A percentile compares a stretch with the other conserved stretches of the same genome.
Evolutionary conservation across 1,284 basidiomycete genomes (phyloP).

Genomic region (Ceratobasidium papillatum): DNA sequence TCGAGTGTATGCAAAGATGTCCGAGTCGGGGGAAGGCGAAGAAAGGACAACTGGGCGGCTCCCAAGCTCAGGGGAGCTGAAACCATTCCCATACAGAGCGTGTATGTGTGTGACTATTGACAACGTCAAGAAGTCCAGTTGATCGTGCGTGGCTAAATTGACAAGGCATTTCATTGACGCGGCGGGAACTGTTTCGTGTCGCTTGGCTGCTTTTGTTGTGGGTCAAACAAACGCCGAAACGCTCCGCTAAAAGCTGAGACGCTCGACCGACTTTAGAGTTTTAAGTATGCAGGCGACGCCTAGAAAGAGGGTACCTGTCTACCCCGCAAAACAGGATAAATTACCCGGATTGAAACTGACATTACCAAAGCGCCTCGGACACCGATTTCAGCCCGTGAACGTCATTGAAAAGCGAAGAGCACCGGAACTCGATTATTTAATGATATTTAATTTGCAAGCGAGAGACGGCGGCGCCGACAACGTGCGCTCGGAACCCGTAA

Average conservation of each 20-base stretch:
- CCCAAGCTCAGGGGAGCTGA: constrained; percentile 15
- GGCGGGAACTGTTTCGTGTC: not conserved
- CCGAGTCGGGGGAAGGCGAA: not conserved
- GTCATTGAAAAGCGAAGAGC: not conserved
- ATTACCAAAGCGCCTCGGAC: not conserved
- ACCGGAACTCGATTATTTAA: not conserved
- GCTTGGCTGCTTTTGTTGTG: not conserved
- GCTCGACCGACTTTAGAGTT: not conserved
- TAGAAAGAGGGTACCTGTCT: constrained; percentile 2
- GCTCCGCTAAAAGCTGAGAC: not conserved
- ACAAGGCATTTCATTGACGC: not conserved
- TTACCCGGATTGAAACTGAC: not conserved
- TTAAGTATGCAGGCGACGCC: not conserved
- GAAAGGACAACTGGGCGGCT: not conserved
- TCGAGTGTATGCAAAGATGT: not conserved
- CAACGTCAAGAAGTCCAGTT: not conserved
- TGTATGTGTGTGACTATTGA: not conserved
- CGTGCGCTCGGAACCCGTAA: constrained; percentile 8
- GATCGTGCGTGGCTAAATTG: not conserved
- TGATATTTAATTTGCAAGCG: not conserved
- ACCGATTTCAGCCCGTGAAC: not conserved
- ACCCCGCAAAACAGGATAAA: not conserved
- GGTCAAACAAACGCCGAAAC: constrained; percentile 11
- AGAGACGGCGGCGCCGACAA: not conserved
- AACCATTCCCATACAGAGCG: not conserved